phyloP scores from a whole-genome alignment of 1,284 basidiomycete genomes.

The Rhodotorula sp. region DNA sequence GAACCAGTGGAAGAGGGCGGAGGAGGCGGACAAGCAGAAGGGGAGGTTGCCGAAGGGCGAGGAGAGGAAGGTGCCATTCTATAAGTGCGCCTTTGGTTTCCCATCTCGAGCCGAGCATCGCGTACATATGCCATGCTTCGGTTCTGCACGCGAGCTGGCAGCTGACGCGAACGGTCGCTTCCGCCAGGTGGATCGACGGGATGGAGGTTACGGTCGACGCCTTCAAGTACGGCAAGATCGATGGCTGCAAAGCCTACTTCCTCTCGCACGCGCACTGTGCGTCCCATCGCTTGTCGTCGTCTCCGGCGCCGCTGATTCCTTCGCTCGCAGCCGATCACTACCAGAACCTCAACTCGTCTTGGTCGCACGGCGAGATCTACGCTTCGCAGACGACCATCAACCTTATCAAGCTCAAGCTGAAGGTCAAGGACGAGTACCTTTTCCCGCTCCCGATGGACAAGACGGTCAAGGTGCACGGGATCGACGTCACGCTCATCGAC shows the following conservation, averaged over 20 bases:
- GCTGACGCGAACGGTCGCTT: neutral
- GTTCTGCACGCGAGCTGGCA: neutral
- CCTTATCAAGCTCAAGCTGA: constrained; percentile 82
- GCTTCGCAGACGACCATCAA: constrained; percentile 82
- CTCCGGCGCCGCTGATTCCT: neutral
- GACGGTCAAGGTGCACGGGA: constrained; percentile 71
- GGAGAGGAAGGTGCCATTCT: constrained; percentile 80
- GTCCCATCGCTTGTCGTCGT: neutral
- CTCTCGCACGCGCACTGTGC: constrained; percentile 87
- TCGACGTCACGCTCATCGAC: constrained; percentile 88
- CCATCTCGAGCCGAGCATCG: neutral
- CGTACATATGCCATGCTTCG: neutral
- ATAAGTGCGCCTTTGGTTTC: constrained; percentile 57
- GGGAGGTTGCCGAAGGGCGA: constrained; percentile 42
- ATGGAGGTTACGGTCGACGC: constrained; percentile 60
- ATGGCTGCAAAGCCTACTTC: constrained; percentile 44
- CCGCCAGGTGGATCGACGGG: constrained; percentile 66
- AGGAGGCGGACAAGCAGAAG: constrained; percentile 50
- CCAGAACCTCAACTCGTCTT: constrained; percentile 78
- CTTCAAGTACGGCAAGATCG: constrained; percentile 39
- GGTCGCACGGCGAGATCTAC: constrained; percentile 90
- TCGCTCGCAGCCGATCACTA: constrained; percentile 47
- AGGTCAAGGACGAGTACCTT: constrained; percentile 82
- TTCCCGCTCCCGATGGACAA: constrained; percentile 77
- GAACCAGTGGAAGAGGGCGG: constrained; percentile 78